Evolutionary conservation across 306 rosid species (phyloP).

Genomic region (Purshia tridentata): DNA sequence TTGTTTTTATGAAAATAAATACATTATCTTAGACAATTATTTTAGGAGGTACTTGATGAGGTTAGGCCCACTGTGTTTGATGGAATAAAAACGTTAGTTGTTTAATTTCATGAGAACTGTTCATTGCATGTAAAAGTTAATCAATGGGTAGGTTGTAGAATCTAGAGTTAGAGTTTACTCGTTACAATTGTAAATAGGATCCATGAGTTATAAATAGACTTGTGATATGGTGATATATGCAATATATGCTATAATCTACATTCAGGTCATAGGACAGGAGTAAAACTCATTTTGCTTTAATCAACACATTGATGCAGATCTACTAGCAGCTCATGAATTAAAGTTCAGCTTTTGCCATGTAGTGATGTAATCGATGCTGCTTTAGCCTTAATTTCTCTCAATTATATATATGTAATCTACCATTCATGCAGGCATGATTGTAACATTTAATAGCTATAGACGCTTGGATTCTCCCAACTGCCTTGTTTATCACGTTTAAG

Average conservation of each 20-base stretch:
- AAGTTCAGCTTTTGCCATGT: constrained; percentile 17
- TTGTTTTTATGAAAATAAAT: background rate
- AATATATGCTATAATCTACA: no score
- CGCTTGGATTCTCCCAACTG: constrained; percentile 22
- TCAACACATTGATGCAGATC: constrained; percentile 6
- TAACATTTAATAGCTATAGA: background rate
- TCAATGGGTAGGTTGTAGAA: background rate
- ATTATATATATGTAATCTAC: background rate
- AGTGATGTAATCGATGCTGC: background rate
- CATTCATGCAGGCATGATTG: constrained; percentile 15
- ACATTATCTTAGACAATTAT: background rate
- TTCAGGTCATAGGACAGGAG: constrained; percentile 13
- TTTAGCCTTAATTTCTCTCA: constrained; percentile 16
- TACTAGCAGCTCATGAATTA: constrained; percentile 11
- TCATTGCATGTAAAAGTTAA: background rate
- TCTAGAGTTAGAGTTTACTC: background rate
- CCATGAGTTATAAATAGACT: background rate
- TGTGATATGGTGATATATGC: no score
- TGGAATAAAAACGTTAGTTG: background rate
- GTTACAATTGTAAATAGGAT: background rate
- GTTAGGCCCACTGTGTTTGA: constrained; percentile 4
- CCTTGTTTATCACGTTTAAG: constrained; percentile 12
- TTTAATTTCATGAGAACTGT: background rate
- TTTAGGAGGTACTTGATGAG: constrained; percentile 6
- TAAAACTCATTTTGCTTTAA: background rate